Conservation (phyloP, 139 green algal species). For the Chloropicon primus region DNA sequence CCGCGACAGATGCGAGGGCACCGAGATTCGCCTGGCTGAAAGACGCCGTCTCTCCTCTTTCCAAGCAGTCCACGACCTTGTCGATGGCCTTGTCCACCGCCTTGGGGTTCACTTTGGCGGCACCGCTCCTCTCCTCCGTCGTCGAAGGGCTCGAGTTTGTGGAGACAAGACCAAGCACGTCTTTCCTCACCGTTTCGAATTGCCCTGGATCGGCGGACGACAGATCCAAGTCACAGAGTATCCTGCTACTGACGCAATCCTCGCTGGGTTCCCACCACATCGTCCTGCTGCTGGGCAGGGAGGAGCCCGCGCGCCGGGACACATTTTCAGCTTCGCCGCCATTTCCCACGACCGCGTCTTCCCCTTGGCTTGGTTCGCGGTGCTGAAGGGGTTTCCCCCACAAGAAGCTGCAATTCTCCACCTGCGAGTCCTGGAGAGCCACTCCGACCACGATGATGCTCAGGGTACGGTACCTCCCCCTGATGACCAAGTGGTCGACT, state of each 20-base stretch:
- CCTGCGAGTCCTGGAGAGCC: neutral
- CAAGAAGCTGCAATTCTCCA: neutral
- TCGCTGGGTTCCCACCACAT: too few species aligned
- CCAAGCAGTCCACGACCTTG: neutral
- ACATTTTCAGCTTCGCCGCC: neutral
- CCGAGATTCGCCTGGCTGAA: neutral
- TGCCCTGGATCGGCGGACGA: neutral
- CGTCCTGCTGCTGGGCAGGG: too few species aligned
- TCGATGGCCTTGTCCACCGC: neutral
- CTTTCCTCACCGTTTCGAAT: neutral
- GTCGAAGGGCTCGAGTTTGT: too few species aligned
- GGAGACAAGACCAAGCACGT: neutral
- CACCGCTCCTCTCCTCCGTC: too few species aligned
- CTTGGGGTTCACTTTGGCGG: too few species aligned
- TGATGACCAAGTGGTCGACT: neutral
- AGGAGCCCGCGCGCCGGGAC: too few species aligned
- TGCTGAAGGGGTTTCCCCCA: neutral
- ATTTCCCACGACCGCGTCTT: neutral
- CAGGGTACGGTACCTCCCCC: neutral
- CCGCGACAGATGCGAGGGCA: neutral
- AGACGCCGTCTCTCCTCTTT: neutral
- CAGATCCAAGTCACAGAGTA: neutral
- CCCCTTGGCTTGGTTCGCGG: too few species aligned
- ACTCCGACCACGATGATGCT: neutral
- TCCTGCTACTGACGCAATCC: too few species aligned